Percentiles rank a stretch among this genome's conserved stretches.
These are phyloP conservation scores for Saturnispora hagleri DNA, from an alignment of 805 yeast genomes.

Conservation along the genomic window DNA sequence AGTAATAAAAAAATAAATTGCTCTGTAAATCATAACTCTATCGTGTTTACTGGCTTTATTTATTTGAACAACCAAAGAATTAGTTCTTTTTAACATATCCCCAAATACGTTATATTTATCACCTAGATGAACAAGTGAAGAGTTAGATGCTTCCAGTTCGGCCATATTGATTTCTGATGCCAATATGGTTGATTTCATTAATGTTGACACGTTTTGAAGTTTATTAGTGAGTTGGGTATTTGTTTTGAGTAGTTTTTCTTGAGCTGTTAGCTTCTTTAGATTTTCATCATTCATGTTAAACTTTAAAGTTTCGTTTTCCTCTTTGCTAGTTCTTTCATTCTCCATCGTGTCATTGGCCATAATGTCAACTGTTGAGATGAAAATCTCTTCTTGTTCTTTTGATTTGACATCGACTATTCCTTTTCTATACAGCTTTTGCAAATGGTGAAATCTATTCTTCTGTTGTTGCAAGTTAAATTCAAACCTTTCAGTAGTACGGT, in stretches of 20 bases:
- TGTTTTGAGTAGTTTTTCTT: slow-evolving; percentile 36
- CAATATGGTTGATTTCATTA: slow-evolving; percentile 40
- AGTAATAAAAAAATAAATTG: slow-evolving; percentile 35
- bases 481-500: slow-evolving; percentile 1
- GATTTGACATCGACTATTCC: slow-evolving; percentile 21
- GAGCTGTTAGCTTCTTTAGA: slow-evolving; percentile 23
- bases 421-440: slow-evolving; percentile 21
- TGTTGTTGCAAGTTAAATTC: slow-evolving; percentile 13
- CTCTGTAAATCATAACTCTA: slow-evolving; percentile 38
- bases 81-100: slow-evolving; percentile 33
- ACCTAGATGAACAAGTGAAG: slow-evolving; percentile 33
- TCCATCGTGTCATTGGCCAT: slow-evolving; percentile 6
- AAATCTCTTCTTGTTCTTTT: slow-evolving; percentile 12
- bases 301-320: slow-evolving; percentile 1
- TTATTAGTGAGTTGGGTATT: slow-evolving; percentile 39
- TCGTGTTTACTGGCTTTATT: slow-evolving; percentile 44
- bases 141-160: slow-evolving; percentile 38
- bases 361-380: slow-evolving; percentile 8
- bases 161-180: slow-evolving; percentile 44
- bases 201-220: slow-evolving; percentile 38
- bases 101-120: slow-evolving; percentile 35
- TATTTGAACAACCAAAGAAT: slow-evolving; percentile 39
- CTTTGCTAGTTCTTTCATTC: not conserved
- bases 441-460: slow-evolving; percentile 20
- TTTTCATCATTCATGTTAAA: slow-evolving; percentile 19